Conservation (phyloP, 2,329 filamentous ascomycete genomes). For the Sporothrix brasiliensis region DNA sequence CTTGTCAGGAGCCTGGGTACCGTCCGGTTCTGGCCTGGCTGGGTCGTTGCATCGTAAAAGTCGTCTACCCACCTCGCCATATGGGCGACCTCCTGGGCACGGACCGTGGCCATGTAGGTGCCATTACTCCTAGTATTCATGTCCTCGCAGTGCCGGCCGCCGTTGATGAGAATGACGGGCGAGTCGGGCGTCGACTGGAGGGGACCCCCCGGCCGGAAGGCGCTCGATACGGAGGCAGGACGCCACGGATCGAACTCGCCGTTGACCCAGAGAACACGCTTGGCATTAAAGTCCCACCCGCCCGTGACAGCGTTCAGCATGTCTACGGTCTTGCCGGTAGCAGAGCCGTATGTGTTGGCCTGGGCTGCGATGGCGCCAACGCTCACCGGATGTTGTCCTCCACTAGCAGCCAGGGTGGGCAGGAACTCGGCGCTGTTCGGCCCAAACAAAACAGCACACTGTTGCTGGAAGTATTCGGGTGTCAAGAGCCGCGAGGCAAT, state of each 20-base stretch:
- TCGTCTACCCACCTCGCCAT: constrained; percentile 59
- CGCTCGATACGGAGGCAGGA: constrained; percentile 55
- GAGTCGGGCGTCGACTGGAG: constrained; percentile 50
- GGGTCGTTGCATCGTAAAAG: constrained; percentile 43
- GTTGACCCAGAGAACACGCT: constrained; percentile 61
- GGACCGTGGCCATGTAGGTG: constrained; percentile 49
- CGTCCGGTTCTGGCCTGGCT: neutral
- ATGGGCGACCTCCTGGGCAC: constrained; percentile 52
- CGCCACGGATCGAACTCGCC: constrained; percentile 64
- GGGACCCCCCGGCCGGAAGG: constrained; percentile 58
- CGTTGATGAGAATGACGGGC: constrained; percentile 58
- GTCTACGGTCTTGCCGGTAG: constrained; percentile 50
- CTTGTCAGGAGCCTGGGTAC: neutral
- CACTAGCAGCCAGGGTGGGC: neutral
- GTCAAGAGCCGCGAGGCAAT: constrained; percentile 57
- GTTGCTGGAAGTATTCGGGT: constrained; percentile 56
- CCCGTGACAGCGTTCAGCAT: constrained; percentile 57
- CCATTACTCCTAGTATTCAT: constrained; percentile 50
- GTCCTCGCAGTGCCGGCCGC: constrained; percentile 60
- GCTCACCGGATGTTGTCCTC: neutral
- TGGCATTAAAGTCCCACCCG: constrained; percentile 58
- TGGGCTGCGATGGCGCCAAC: neutral
- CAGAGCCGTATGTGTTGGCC: constrained; percentile 47
- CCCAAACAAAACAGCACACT: constrained; percentile 61
- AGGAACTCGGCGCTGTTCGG: constrained; percentile 32